Evolutionary conservation across 2,329 filamentous ascomycete species (phyloP).

Genomic region (Fusarium sambucinum): DNA sequence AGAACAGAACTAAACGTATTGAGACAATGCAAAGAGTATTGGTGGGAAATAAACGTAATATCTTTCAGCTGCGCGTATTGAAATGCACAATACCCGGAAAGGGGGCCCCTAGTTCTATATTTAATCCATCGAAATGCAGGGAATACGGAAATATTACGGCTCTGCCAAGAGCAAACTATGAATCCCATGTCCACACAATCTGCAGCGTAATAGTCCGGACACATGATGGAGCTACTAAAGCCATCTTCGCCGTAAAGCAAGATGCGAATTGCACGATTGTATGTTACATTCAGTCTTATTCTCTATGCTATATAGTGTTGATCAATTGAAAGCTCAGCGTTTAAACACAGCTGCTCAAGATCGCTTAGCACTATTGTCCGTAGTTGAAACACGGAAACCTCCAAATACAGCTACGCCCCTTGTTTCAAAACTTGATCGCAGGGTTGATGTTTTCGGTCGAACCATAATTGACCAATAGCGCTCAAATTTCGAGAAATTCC

Average conservation of each 20-base stretch:
- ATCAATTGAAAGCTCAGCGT: neutral
- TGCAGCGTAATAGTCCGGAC: neutral
- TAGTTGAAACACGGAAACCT: constrained; percentile 19
- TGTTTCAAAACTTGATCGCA: constrained; percentile 27
- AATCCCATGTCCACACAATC: neutral
- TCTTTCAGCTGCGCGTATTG: neutral
- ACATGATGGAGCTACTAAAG: neutral
- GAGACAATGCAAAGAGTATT: neutral
- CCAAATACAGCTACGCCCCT: constrained; percentile 19
- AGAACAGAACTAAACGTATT: accelerated
- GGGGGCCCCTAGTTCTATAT: accelerated
- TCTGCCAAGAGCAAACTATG: neutral
- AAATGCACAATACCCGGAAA: neutral
- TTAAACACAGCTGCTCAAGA: neutral
- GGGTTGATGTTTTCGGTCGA: neutral
- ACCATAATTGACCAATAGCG: constrained; percentile 3
- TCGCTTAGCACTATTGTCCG: neutral
- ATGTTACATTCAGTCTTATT: neutral
- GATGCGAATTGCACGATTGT: no score
- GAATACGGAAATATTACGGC: neutral
- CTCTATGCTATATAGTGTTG: neutral
- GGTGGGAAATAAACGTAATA: neutral
- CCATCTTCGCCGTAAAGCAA: neutral
- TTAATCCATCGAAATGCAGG: neutral
- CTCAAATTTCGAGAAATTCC: neutral